Base-by-base conservation (phyloP, 2,329 filamentous ascomycete species). In the Lasiodiplodia gonubiensis region DNA sequence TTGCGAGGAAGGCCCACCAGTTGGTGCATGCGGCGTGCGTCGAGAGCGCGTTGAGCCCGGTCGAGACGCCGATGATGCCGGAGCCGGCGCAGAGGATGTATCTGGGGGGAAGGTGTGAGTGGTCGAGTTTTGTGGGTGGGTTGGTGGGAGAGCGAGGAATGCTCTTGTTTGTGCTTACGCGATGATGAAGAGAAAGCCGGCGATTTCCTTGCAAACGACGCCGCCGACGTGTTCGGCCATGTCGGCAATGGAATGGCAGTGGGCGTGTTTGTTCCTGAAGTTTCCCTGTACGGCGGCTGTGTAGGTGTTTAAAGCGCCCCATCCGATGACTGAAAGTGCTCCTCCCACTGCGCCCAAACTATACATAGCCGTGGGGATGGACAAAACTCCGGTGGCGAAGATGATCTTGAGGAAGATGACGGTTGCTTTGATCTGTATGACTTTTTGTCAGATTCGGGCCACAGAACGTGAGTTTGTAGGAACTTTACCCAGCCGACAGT, bases 181-280 rank as follows among this genome's bases (percentile, higher is more conserved):
- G 7, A 88, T 75, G 18, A 88, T 81, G 75, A 89, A 89, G 2
- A 89, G 74, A 0, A 82, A 71, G 0, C 87, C 87, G 11, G 82
- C 80, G 0, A 89, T 52, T 72, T 89, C 86, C 64, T 81, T 83
- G 12, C 85, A 71, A 69, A 84, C 76, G 1, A 74, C 71, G 0
- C 86, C 87, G 1, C 87, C 86, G 0, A 89, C 81, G 0, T 86
- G 79, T 25, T 84, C 75, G 1, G 85, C 86, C 86, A 89, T 89
- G 68, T 89, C 86, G 25, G 84, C 81, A 52, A 86, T 83, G 16
- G 78, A 81, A 71, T 87, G 85, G 67, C 84, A 86, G 27, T 80
- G 80, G 0, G 83, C 80, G 67, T 86, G 82, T 27, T 76, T 74
- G 68, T 83, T 82, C n/a, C 84, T 78, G 69, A 86, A 86, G 61